Base-by-base conservation (phyloP, 78 protist species). In the Tieghemostelium lacteum region DNA sequence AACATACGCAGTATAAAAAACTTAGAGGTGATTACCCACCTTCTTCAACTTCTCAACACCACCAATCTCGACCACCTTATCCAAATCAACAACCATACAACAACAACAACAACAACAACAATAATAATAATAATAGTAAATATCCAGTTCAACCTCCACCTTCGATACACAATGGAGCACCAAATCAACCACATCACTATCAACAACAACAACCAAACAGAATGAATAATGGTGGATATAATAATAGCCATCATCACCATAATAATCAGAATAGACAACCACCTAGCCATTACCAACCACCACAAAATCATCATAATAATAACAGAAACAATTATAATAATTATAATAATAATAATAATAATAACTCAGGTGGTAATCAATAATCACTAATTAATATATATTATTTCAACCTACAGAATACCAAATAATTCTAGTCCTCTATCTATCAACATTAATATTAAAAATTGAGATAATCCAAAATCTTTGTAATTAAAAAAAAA, bases 151-250 rank as follows among this genome's bases (percentile, higher is more conserved):
- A 49, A 49, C 54, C 8, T 16, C 54, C 8, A 16, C 24, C 54
- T 49, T 49, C 12, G 24, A 49, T 16, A 49, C 8, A 49, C 8
- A 49, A 12, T 12, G 24, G 54, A 49, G 8, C 54, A 49, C 24
- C 8, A 19, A 65, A 65, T 49, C 5, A 20, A 24, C 10, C 10
- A 17, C 12, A 65, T n/a, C 22, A 36, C 29, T 26, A 49, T 19
- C 69, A 26, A 55, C 63, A 28, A 65, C 72, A 10, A 70, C 63
- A 37, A 70, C 39, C 6, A 12, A 55, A 55, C 16, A 39, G 34
- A 63, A 24, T 39, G 31, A 22, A 22, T 29, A 36, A 36, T n/a
- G 71, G 37, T 31, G 14, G 71, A 33, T 63, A 22, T 63, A n/a
- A 31, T 12, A 61, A 61, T 61, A 29, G 36, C 19, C 12, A 29